A percentile compares a stretch with the other conserved stretches of the same genome.
phyloP scores from a whole-genome alignment of 2,329 filamentous ascomycete genomes.

The Aspergillus cejpii region DNA sequence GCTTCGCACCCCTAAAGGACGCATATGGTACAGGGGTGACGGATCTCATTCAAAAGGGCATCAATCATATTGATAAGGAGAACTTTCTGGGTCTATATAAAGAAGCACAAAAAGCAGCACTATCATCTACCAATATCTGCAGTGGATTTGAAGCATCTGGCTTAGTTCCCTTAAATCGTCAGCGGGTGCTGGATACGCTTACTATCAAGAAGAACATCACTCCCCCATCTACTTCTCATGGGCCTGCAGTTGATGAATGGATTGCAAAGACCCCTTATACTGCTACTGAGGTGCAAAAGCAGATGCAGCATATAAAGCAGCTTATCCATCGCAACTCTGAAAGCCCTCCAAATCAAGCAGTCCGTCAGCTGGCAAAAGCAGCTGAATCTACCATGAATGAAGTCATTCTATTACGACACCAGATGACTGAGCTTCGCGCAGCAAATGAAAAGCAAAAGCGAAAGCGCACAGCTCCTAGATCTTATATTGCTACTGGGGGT shows the following conservation, averaged over 20 bases:
- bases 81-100: background rate
- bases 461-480: too few relatives aligned
- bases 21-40: background rate
- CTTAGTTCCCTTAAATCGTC: background rate
- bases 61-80: background rate
- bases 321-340: too few relatives aligned
- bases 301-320: too few relatives aligned
- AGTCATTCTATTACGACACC: too few relatives aligned
- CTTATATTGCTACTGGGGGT: too few relatives aligned
- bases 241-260: background rate
- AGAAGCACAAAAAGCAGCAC: background rate
- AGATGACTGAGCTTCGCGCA: too few relatives aligned
- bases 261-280: slow-evolving; percentile 3
- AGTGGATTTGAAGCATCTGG: slow-evolving; percentile 1
- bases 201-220: slow-evolving; percentile 1
- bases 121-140: background rate
- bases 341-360: too few relatives aligned
- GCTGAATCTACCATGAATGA: too few relatives aligned
- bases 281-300: too few relatives aligned
- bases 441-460: too few relatives aligned
- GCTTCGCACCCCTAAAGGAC: slow-evolving; percentile 1
- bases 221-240: background rate
- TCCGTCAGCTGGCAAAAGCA: too few relatives aligned
- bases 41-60: background rate
- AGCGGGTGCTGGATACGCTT: slow-evolving; percentile 2